Base-by-base conservation (phyloP, 805 yeast genomes). In the Komagataella mondaviorum region DNA sequence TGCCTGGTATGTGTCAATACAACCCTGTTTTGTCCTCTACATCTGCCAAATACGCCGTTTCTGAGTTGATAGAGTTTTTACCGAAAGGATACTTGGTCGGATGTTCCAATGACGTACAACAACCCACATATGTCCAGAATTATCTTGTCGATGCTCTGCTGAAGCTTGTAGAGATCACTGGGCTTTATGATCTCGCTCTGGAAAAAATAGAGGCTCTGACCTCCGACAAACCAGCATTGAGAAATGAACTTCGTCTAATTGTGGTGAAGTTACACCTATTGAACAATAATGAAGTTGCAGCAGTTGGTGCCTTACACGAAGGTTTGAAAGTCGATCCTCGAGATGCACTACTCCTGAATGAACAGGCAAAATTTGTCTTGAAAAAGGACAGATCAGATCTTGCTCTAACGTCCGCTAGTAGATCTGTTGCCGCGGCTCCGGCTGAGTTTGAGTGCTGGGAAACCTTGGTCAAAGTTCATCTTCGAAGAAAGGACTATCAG, bases 401-500 rank as follows among this genome's bases (percentile, higher is more conserved):
- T 46, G 95, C 96, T 0, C 62, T 78, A 16, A 64, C 71, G 20
- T 66, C 83, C 7, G 85, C 95, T 0, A 66, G 72, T 17, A 71
- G 77, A 23, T 77, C 89, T 4, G 80, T 85, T 17, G 71, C 76
- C 49, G 71, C 85, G 2, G 70, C 85, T n/a, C 96, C 96, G 0
- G 71, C 87, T 1, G 91, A 84, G 61, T 88, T 83, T 61, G 76
- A 73, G 50, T 69, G 84, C 24, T 88, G 96, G 96, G 77, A 76
- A 53, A 68, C 71, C 44, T 68, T 88, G 47, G 76, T 85, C 4
- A 70, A 80, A 54, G 75, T 80, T 43, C 81, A 87, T 58, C 72
- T 84, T 17, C 64, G 81, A 44, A 66, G 60, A 48, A 76, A 72
- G 49, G 79, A 86, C 59, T 78, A 71, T 56, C 69, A 71, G 45